Evolutionary conservation across 2,329 filamentous ascomycete genomes (phyloP).

Genomic region (Rhytidhysteron rufulum): DNA sequence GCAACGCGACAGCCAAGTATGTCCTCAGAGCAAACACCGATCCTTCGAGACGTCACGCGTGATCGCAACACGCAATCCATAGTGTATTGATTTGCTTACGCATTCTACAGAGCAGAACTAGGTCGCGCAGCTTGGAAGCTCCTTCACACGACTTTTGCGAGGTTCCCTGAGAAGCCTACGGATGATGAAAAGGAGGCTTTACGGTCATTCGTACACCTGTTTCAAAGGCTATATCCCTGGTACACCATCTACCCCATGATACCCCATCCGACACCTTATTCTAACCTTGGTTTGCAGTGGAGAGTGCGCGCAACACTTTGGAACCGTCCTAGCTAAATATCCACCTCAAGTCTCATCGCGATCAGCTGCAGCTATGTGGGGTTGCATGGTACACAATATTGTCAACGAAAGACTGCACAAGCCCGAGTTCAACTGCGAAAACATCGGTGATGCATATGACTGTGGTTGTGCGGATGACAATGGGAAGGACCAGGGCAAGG

Average conservation of each 20-base stretch:
- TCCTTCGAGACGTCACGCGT: slow-evolving; percentile 3
- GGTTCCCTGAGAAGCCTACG: slow-evolving; percentile 61
- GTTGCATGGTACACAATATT: slow-evolving; percentile 63
- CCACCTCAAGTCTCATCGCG: slow-evolving; percentile 62
- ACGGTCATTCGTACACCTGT: slow-evolving; percentile 59
- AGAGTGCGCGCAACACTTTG: slow-evolving; percentile 63
- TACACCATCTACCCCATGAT: slow-evolving; percentile 28
- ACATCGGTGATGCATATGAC: slow-evolving; percentile 65
- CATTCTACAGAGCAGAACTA: slow-evolving; percentile 52
- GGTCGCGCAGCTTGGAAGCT: slow-evolving; percentile 64
- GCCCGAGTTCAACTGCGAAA: slow-evolving; percentile 59
- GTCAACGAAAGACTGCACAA: slow-evolving; percentile 62
- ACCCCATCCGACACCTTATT: slow-evolving; percentile 9
- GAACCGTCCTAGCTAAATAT: slow-evolving; percentile 57
- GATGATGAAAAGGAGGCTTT: slow-evolving; percentile 58
- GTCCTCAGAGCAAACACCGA: slow-evolving; percentile 13
- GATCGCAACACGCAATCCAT: slow-evolving; percentile 6
- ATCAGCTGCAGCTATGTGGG: slow-evolving; percentile 61
- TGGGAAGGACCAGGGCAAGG: slow-evolving; percentile 19
- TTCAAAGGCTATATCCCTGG: slow-evolving; percentile 63
- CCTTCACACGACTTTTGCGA: slow-evolving; percentile 63
- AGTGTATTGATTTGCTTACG: slow-evolving; percentile 13
- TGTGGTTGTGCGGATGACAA: slow-evolving; percentile 61
- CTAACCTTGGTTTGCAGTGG: slow-evolving; percentile 43
- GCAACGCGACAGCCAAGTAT: slow-evolving; percentile 72